phyloP scores from a whole-genome alignment of 2,329 filamentous ascomycete species.

The Sarocladium strictum region DNA sequence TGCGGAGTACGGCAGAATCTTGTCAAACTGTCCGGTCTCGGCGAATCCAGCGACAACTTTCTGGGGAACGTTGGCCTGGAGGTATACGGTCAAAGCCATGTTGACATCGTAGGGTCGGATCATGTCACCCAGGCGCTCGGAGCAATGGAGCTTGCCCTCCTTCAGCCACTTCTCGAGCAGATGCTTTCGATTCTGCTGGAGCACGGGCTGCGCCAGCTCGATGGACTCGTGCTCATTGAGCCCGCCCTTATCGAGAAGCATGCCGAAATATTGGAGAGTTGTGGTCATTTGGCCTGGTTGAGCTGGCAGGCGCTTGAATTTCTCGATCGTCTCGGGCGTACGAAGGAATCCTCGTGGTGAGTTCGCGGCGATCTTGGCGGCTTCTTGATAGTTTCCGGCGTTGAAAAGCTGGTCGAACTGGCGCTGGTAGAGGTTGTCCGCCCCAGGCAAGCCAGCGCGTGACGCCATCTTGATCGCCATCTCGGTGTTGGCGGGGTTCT shows the following conservation, averaged over 20 bases:
- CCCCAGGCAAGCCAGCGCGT: conserved; percentile 85
- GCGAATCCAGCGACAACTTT: conserved; percentile 95
- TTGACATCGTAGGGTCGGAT: conserved; percentile 84
- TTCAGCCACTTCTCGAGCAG: conserved; percentile 96
- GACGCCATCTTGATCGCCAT: conserved; percentile 96
- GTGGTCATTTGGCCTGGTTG: conserved; percentile 83
- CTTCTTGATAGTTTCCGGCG: conserved; percentile 75
- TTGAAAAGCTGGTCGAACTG: conserved; percentile 87
- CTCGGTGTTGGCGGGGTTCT: conserved; percentile 90
- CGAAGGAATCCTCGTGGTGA: conserved; percentile 93
- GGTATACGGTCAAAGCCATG: conserved; percentile 82
- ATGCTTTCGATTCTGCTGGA: conserved; percentile 91
- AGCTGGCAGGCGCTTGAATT: conserved; percentile 81
- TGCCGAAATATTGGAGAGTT: conserved; percentile 95
- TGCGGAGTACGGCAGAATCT: conserved; percentile 87
- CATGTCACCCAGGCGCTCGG: conserved; percentile 92
- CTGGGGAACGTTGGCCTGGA: conserved; percentile 81
- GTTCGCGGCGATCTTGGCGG: conserved; percentile 93
- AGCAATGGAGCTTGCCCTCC: conserved; percentile 92
- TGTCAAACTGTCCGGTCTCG: conserved; percentile 93
- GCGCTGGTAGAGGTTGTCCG: conserved; percentile 85
- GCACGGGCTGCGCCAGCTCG: conserved; percentile 85
- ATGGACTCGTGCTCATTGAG: conserved; percentile 92
- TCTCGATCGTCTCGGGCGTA: conserved; percentile 90
- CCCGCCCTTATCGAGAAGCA: conserved; percentile 90